phyloP scores from a whole-genome alignment of 2,329 filamentous ascomycete species.

The Verruconis gallopava region DNA sequence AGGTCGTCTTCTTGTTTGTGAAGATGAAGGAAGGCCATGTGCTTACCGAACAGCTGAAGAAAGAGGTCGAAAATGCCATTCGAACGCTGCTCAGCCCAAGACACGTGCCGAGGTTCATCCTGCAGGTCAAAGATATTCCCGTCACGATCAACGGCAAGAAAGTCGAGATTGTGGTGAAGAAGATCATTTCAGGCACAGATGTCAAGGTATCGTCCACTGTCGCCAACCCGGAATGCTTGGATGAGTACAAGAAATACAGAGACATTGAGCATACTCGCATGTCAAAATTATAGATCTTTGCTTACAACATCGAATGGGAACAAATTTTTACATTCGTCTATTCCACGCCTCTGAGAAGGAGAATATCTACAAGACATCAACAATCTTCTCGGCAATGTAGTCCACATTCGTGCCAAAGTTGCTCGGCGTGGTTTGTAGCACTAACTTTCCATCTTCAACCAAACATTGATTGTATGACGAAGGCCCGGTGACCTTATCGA shows the following conservation, averaged over 20 bases:
- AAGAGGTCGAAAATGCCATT: conserved; percentile 18
- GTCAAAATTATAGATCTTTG: not conserved
- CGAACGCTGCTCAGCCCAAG: conserved; percentile 18
- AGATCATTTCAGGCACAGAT: conserved; percentile 15
- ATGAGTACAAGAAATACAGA: not conserved
- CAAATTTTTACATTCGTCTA: too few species aligned
- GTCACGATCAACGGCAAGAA: conserved; percentile 37
- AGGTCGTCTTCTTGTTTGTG: conserved; percentile 29
- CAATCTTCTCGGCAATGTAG: conserved; percentile 5
- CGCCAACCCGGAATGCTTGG: conserved; percentile 9
- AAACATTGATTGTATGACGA: conserved; percentile 29
- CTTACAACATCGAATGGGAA: too few species aligned
- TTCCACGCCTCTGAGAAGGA: too few species aligned
- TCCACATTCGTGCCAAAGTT: conserved; percentile 9
- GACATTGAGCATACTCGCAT: not conserved
- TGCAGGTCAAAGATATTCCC: conserved; percentile 27
- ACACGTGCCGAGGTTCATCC: conserved; percentile 30
- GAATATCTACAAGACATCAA: conserved; percentile 10
- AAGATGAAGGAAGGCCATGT: conserved; percentile 20
- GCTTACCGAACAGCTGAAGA: conserved; percentile 17
- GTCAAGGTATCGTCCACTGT: conserved; percentile 8
- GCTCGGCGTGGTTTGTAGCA: conserved; percentile 15
- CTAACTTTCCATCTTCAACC: conserved; percentile 20
- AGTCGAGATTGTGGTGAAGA: conserved; percentile 32
- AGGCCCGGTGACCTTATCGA: conserved; percentile 30